phyloP scores from a whole-genome alignment of 225 moss, liverwort and hornwort genomes.

The Bryoerythrophyllum caledonicum region DNA sequence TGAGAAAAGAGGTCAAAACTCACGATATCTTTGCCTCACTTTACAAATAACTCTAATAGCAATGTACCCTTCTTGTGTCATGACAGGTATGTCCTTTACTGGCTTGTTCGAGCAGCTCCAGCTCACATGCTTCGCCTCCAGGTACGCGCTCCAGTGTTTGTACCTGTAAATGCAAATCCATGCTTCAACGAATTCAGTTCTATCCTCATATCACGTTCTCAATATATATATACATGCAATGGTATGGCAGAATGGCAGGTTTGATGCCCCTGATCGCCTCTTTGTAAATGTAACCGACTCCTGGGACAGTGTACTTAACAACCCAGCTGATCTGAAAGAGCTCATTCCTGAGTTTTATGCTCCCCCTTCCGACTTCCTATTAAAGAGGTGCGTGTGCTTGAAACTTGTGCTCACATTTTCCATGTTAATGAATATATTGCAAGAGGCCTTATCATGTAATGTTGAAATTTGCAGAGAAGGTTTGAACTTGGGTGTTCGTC shows the following conservation, averaged over 20 bases:
- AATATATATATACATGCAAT: neutral
- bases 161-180: neutral
- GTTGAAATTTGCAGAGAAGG: conserved; percentile 67
- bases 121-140: conserved; percentile 99
- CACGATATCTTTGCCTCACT: too few species aligned
- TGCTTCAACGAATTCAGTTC: neutral
- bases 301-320: conserved; percentile 94
- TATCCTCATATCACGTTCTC: conserved; percentile 12
- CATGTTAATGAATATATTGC: neutral
- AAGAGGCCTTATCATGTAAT: conserved; percentile 20
- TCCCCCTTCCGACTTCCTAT: conserved; percentile 90
- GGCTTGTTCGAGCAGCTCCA: conserved; percentile 99
- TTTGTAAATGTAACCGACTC: conserved; percentile 89
- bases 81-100: conserved; percentile 92
- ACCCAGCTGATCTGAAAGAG: conserved; percentile 97
- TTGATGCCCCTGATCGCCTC: conserved; percentile 95
- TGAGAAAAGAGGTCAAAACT: too few species aligned
- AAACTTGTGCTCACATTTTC: conserved; percentile 15
- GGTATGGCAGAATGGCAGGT: conserved; percentile 87
- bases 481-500: conserved; percentile 87
- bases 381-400: conserved; percentile 57
- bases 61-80: conserved; percentile 24
- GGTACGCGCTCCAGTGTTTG: conserved; percentile 44
- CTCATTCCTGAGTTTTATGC: conserved; percentile 96
- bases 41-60: neutral